Base-by-base conservation (phyloP, 139 green algal species). In the Auxenochlorella protothecoides region DNA sequence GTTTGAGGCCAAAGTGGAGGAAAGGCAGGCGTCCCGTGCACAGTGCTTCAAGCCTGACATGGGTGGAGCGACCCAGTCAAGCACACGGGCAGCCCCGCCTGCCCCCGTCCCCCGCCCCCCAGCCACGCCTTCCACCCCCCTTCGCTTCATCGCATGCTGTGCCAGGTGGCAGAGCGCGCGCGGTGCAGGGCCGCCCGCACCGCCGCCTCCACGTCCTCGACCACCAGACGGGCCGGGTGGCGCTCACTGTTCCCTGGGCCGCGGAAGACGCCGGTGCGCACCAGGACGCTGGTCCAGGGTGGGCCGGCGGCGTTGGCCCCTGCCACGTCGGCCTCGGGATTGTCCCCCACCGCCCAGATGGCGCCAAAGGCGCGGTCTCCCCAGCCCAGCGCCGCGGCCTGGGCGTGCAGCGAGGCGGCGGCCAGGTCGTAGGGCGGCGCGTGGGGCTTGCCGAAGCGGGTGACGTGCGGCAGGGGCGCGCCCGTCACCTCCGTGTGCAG, bases 341-440 rank as follows among this genome's bases (percentile, higher is more conserved):
- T 96, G 83, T 96, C 90, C 0, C 90, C 90, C 5, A 95, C 74
- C 4, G 82, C 85, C 72, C 85, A 95, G 60, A 95, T 91, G 65
- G 59, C 69, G 16, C 71, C 44, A 59, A 85, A 83, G 44, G 81
- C 52, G 5, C n/a, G 59, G 52, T 53, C 44, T 10, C 52, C 63
- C 10, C 85, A 69, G 2, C 83, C 86, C 61, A 91, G 72, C 61
- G 56, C 44, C 62, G 69, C 62, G 4, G 85, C 88, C 69, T 93
- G 85, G 15, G 78, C 52, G 53, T 81, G 5, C 63, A 93, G 78
- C 59, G 87, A 68, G 60, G 71, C 68, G 74, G 91, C 88, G 3
- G 84, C 72, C 2, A 93, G 74, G 52, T 65, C 64, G 75, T 90
- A 92, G 2, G 82, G 86, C 68, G 83, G 79, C 3, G 77, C 63